Evolutionary conservation across 75 land plant genomes (phyloP).

Genomic region (Selaginella tamariscina): DNA sequence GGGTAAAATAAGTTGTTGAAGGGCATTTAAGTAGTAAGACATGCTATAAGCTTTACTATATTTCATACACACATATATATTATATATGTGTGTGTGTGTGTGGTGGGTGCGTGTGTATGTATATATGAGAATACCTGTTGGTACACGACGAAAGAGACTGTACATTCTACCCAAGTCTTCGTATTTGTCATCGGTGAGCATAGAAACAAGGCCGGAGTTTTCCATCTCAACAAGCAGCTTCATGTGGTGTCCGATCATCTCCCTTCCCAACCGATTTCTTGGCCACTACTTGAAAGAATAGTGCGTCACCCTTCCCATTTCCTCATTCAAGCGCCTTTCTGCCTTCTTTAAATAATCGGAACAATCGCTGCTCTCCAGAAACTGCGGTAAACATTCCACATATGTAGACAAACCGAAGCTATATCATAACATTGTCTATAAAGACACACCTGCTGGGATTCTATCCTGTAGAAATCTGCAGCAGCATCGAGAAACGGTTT

Average conservation of each 20-base stretch:
- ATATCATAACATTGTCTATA: too few relatives aligned
- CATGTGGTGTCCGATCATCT: constrained; percentile 94
- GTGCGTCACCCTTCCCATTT: constrained; percentile 81
- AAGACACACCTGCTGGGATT: too few relatives aligned
- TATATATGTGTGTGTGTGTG: too few relatives aligned
- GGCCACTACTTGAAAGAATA: constrained; percentile 67
- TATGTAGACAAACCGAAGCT: too few relatives aligned
- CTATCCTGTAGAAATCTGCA: constrained; percentile 66
- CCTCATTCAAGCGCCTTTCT: constrained; percentile 89
- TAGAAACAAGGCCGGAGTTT: constrained; percentile 84
- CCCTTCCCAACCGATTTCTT: constrained; percentile 82
- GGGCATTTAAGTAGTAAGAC: too few relatives aligned
- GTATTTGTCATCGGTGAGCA: constrained; percentile 89
- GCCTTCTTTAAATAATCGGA: constrained; percentile 88
- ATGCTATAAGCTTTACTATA: too few relatives aligned
- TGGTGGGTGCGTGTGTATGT: too few relatives aligned
- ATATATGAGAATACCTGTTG: too few relatives aligned
- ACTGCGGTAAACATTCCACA: too few relatives aligned
- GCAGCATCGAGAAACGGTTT: constrained; percentile 80
- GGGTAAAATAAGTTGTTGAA: too few relatives aligned
- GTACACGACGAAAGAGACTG: constrained; percentile 62
- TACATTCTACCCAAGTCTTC: constrained; percentile 88
- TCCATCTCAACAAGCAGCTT: constrained; percentile 88
- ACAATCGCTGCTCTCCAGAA: constrained; percentile 93
- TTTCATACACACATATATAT: too few relatives aligned